A percentile compares a stretch with the other conserved stretches of the same genome.
Evolutionary conservation across 805 yeast genomes (phyloP).

Genomic region (Jamesozyma gamospora): DNA sequence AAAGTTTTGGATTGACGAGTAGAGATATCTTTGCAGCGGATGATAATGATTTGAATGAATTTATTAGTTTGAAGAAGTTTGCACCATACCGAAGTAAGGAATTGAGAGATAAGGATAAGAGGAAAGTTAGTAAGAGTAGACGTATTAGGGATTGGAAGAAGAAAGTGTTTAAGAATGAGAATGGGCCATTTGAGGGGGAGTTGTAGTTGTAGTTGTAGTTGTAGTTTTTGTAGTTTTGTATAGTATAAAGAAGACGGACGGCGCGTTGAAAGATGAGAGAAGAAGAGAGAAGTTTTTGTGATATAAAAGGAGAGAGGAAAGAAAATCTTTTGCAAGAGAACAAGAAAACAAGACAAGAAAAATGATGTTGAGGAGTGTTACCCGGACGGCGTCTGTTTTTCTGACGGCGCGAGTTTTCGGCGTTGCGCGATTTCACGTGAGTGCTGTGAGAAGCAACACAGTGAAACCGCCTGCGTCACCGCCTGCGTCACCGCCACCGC

Average conservation of each 20-base stretch:
- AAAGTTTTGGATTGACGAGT: constrained; percentile 73
- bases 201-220: constrained; percentile 17
- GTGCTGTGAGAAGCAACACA: background rate
- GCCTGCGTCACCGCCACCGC: background rate
- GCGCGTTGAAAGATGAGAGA: constrained; percentile 1
- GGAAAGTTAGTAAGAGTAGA: constrained; percentile 74
- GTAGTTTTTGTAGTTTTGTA: constrained; percentile 14
- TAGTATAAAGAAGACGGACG: constrained; percentile 1
- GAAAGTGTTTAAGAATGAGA: constrained; percentile 58
- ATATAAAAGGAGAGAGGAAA: too few species aligned
- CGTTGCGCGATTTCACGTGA: too few species aligned
- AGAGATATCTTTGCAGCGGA: constrained; percentile 86
- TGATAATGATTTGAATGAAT: constrained; percentile 75
- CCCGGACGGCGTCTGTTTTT: too few species aligned
- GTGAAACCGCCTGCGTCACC: background rate
- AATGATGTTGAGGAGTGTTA: too few species aligned
- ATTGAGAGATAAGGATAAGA: constrained; percentile 60
- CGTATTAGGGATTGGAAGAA: constrained; percentile 85
- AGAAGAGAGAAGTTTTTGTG: background rate
- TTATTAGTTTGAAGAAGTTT: constrained; percentile 79
- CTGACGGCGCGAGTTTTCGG: too few species aligned
- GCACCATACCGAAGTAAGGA: constrained; percentile 86
- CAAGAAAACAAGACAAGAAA: too few species aligned
- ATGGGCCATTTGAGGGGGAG: constrained; percentile 32
- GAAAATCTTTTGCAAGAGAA: too few species aligned